Conservation (phyloP, 768 basidiomycete species). For the Phylloporus sp. region DNA sequence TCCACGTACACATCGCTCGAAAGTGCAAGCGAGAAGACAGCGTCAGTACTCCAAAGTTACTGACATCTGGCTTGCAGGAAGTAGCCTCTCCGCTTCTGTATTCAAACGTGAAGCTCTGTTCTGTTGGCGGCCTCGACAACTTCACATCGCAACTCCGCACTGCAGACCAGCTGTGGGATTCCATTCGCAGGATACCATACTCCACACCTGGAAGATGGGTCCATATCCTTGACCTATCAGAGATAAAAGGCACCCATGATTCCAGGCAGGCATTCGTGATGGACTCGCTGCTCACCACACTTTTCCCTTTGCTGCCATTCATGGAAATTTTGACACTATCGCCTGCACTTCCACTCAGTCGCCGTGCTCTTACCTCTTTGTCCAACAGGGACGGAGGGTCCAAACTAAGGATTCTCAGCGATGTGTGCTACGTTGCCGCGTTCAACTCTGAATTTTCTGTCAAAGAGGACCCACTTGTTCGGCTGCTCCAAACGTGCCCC, state of each 20-base stretch:
- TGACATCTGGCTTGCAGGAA: constrained; percentile 40
- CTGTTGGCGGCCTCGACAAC: constrained; percentile 43
- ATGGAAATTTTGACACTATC: constrained; percentile 50
- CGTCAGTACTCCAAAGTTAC: background rate
- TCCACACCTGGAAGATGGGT: constrained; percentile 90
- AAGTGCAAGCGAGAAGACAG: constrained; percentile 1
- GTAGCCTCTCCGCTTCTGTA: constrained; percentile 65
- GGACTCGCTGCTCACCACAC: constrained; percentile 56
- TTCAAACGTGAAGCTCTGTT: constrained; percentile 43
- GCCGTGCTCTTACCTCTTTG: constrained; percentile 50
- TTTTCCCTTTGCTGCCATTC: constrained; percentile 69
- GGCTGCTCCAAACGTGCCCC: constrained; percentile 48
- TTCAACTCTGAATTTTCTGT: constrained; percentile 21
- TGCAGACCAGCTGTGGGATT: constrained; percentile 82
- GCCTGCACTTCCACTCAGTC: constrained; percentile 55
- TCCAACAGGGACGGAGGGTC: constrained; percentile 45
- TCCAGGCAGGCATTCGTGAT: constrained; percentile 44
- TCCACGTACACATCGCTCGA: background rate
- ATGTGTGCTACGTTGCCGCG: constrained; percentile 47
- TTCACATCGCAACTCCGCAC: constrained; percentile 53
- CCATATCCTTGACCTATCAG: constrained; percentile 65
- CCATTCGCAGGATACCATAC: constrained; percentile 79
- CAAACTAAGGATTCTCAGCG: constrained; percentile 48
- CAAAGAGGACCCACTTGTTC: constrained; percentile 52
- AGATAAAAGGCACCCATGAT: constrained; percentile 39